phyloP scores from a whole-genome alignment of 306 rosid species.

The Mimosa pudica region DNA sequence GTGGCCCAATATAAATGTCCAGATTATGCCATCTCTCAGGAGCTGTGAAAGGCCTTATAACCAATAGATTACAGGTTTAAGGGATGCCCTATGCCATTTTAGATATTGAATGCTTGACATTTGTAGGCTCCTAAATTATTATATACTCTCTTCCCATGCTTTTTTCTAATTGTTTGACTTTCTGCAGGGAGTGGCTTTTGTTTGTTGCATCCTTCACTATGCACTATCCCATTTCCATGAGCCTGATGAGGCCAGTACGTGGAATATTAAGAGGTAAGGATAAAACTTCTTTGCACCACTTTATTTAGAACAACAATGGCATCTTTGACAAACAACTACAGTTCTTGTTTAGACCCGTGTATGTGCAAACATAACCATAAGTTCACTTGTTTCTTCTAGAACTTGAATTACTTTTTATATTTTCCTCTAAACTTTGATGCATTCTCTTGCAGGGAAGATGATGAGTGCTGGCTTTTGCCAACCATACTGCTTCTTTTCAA shows the following conservation, averaged over 20 bases:
- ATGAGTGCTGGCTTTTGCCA: constrained; percentile 94
- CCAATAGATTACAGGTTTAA: constrained; percentile 7
- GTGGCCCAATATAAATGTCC: neutral
- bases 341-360: constrained; percentile 21
- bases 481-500: constrained; percentile 76
- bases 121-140: neutral
- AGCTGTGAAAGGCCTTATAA: constrained; percentile 21
- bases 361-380: constrained; percentile 1
- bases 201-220: constrained; percentile 69
- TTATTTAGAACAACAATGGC: constrained; percentile 31
- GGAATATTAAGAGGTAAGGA: constrained; percentile 76
- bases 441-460: constrained; percentile 74
- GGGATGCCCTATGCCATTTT: neutral
- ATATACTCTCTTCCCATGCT: neutral
- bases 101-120: neutral
- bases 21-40: constrained; percentile 3
- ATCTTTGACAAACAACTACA: constrained; percentile 15
- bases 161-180: constrained; percentile 29
- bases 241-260: constrained; percentile 57
- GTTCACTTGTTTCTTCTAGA: constrained; percentile 17
- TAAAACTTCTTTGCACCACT: constrained; percentile 23
- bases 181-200: constrained; percentile 77
- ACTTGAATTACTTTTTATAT: neutral
- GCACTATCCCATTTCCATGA: constrained; percentile 63
- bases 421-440: constrained; percentile 13